Base-by-base conservation (phyloP, 2,329 filamentous ascomycete genomes). In the Alternaria novae-zelandiae region DNA sequence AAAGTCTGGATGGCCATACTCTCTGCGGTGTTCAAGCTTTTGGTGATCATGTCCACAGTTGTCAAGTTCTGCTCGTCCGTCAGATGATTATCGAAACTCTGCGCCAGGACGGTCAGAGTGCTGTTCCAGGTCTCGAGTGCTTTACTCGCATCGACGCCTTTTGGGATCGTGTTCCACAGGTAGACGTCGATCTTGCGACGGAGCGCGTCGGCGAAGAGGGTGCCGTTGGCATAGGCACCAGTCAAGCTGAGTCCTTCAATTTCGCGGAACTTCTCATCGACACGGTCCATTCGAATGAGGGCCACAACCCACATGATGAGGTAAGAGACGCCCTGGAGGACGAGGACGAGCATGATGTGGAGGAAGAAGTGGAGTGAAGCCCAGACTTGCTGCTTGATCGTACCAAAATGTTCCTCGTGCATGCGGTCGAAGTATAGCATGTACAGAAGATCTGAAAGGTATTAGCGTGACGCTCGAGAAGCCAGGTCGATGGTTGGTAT, bases 391-490 rank as follows among this genome's bases (percentile, higher is more conserved):
- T 79, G 77, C 28, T 73, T 73, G 60, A 78, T 77, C 45, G 63
- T 71, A 45, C 76, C 76, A 21, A 78, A 78, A 50, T 78, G 74
- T 13, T 73, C 67, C 45, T 76, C 70, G 5, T 71, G 68, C 25
- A 77, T 61, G 25, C 70, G 70, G 55, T 79, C 77, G 44, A 79
- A 79, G 70, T 79, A 78, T 25, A 78, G 64, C 71, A 77, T 75
- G 68, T 76, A 79, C 5, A 79, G 65, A 54, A 78, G 72, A 61
- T 76, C 56, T 58, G 20, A n/a, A 30, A n/a, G n/a, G 15, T 10
- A 20, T 54, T 25, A 54, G 51, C 23, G 2, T 8, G 23, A 12
- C 3, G 8, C 23, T 46, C 10, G 15, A 28, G 32, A 41, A 41
- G 8, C 2, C 13, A 13, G 21, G 8, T 17, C 8, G 21, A n/a